Conservation (phyloP, 768 basidiomycete species). For the Tulasnella sp. region DNA sequence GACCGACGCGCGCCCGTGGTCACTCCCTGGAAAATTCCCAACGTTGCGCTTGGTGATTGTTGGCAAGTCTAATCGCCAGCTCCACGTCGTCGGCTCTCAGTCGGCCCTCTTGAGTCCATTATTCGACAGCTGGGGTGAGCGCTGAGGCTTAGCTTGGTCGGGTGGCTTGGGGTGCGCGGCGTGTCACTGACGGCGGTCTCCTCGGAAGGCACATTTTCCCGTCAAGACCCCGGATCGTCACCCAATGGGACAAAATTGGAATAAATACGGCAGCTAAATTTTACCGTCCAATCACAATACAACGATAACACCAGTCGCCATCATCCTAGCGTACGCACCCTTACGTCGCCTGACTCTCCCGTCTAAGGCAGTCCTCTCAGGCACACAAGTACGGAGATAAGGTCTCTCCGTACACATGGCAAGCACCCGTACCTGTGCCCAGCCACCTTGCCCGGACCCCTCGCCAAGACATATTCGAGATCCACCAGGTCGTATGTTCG, state of each 20-base stretch:
- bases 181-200: neutral
- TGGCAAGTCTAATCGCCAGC: neutral
- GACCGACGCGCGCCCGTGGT: too few relatives aligned
- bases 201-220: neutral
- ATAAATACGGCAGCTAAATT: neutral
- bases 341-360: too few relatives aligned
- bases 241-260: constrained; percentile 13
- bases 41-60: too few relatives aligned
- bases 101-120: neutral
- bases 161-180: neutral
- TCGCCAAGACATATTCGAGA: too few relatives aligned
- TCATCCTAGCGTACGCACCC: too few relatives aligned
- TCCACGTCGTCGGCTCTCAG: neutral
- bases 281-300: neutral
- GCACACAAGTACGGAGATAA: too few relatives aligned
- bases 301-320: neutral
- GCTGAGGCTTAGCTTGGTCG: neutral
- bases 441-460: too few relatives aligned
- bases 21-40: too few relatives aligned
- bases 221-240: constrained; percentile 1
- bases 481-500: too few relatives aligned
- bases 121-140: neutral
- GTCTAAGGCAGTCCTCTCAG: too few relatives aligned
- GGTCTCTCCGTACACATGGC: too few relatives aligned
- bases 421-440: too few relatives aligned